Conservation (phyloP, 2,329 filamentous ascomycete genomes). For the Triangularia verruculosa region DNA sequence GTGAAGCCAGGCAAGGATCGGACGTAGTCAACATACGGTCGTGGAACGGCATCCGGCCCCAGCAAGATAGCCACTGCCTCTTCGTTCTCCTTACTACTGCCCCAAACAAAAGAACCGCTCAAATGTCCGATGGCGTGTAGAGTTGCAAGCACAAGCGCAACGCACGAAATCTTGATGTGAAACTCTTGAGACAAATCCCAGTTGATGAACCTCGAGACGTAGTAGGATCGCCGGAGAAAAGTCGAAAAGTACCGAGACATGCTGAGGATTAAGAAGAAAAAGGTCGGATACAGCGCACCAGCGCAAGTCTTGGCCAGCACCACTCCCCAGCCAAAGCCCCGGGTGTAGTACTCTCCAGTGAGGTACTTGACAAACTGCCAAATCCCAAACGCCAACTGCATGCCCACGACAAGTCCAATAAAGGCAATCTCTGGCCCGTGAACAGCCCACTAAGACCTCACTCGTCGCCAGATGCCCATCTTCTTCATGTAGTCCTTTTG, state of each 20-base stretch:
- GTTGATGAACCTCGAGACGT: constrained; percentile 53
- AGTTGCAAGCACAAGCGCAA: constrained; percentile 48
- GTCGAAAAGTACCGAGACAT: constrained; percentile 58
- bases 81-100: constrained; percentile 44
- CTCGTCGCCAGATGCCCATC: constrained; percentile 43
- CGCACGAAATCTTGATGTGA: constrained; percentile 53
- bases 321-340: constrained; percentile 54
- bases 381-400: constrained; percentile 50
- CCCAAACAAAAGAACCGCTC: constrained; percentile 50
- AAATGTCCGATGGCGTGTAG: constrained; percentile 55
- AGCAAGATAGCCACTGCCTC: constrained; percentile 43
- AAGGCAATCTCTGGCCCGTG: constrained; percentile 52
- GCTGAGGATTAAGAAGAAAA: constrained; percentile 57
- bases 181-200: constrained; percentile 56
- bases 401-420: constrained; percentile 43
- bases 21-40: constrained; percentile 46
- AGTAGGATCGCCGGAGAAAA: constrained; percentile 48
- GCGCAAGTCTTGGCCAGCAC: constrained; percentile 54
- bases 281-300: constrained; percentile 54
- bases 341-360: constrained; percentile 42
- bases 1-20: constrained; percentile 48
- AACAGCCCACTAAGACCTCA: constrained; percentile 54
- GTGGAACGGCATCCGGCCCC: constrained; percentile 42
- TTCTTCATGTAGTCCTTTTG: constrained; percentile 45
- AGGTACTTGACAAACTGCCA: constrained; percentile 57